These are phyloP conservation scores for Capronia epimyces DNA, from an alignment of 2,329 filamentous ascomycete genomes.

Conservation along the genomic window DNA sequence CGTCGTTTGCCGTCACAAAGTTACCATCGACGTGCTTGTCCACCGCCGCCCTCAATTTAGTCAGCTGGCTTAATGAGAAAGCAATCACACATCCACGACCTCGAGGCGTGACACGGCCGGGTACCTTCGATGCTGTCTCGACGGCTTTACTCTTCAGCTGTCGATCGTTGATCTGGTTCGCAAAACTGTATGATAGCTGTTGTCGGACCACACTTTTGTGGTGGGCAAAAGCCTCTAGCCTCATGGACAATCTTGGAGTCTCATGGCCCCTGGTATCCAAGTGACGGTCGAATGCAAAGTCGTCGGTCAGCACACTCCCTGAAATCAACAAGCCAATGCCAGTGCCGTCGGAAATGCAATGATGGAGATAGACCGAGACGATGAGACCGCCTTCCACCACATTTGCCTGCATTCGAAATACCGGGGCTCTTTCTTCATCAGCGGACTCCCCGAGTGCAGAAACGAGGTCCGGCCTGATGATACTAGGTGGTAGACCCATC, in stretches of 20 bases:
- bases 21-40: conserved; percentile 2
- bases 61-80: conserved; percentile 16
- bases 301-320: conserved; percentile 23
- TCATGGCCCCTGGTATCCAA: conserved; percentile 13
- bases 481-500: conserved; percentile 21
- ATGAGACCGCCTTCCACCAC: conserved; percentile 27
- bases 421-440: conserved; percentile 22
- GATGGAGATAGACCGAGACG: conserved; percentile 28
- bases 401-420: conserved; percentile 28
- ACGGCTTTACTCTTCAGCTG: conserved; percentile 17
- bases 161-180: conserved; percentile 22
- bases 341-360: conserved; percentile 29
- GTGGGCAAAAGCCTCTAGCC: conserved; percentile 23
- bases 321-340: conserved; percentile 24
- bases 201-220: conserved; percentile 22
- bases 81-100: conserved; percentile 26
- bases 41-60: conserved; percentile 9
- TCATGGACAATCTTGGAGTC: conserved; percentile 13
- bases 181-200: conserved; percentile 21
- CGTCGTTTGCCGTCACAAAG: conserved; percentile 21
- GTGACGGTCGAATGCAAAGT: conserved; percentile 21
- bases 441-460: conserved; percentile 24
- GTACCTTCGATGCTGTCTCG: not conserved
- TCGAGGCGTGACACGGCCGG: conserved; percentile 6
- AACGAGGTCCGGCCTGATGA: conserved; percentile 26